These are phyloP conservation scores for Suillus discolor DNA, from an alignment of 768 basidiomycete species.

Conservation along the genomic window DNA sequence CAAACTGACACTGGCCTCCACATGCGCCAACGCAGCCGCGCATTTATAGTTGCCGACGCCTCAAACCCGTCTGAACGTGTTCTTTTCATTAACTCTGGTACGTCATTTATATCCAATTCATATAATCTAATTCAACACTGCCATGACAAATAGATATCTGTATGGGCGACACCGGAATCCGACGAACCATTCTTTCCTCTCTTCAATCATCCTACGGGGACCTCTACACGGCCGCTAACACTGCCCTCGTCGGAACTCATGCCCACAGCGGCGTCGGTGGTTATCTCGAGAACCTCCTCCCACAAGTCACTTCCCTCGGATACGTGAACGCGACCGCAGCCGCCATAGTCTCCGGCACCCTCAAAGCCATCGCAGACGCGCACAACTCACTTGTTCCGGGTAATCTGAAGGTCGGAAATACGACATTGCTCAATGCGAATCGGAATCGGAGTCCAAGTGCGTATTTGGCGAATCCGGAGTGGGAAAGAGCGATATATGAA, in stretches of 20 bases:
- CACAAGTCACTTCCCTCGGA: slow-evolving; percentile 74
- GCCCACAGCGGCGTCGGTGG: slow-evolving; percentile 78
- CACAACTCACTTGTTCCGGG: slow-evolving; percentile 64
- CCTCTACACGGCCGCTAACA: slow-evolving; percentile 68
- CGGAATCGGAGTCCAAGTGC: slow-evolving; percentile 77
- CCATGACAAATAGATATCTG: slow-evolving; percentile 53
- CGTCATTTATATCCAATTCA: background rate
- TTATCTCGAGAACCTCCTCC: slow-evolving; percentile 77
- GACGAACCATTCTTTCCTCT: slow-evolving; percentile 63
- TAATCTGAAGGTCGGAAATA: slow-evolving; percentile 64
- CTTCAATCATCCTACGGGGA: slow-evolving; percentile 61
- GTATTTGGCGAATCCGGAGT: slow-evolving; percentile 74
- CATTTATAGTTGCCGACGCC: slow-evolving; percentile 72
- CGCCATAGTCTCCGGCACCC: slow-evolving; percentile 71
- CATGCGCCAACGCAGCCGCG: slow-evolving; percentile 78
- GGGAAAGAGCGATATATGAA: slow-evolving; percentile 65
- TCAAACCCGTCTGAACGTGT: slow-evolving; percentile 57
- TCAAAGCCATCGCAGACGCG: slow-evolving; percentile 68
- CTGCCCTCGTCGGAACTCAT: slow-evolving; percentile 77
- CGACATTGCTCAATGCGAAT: slow-evolving; percentile 67
- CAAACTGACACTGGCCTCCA: slow-evolving; percentile 78
- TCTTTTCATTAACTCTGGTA: slow-evolving; percentile 78
- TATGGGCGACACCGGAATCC: slow-evolving; percentile 80
- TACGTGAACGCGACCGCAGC: slow-evolving; percentile 72
- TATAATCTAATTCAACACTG: slow-evolving; percentile 20